Conservation (phyloP, 2,329 filamentous ascomycete species). For the Epichloe gansuensis region DNA sequence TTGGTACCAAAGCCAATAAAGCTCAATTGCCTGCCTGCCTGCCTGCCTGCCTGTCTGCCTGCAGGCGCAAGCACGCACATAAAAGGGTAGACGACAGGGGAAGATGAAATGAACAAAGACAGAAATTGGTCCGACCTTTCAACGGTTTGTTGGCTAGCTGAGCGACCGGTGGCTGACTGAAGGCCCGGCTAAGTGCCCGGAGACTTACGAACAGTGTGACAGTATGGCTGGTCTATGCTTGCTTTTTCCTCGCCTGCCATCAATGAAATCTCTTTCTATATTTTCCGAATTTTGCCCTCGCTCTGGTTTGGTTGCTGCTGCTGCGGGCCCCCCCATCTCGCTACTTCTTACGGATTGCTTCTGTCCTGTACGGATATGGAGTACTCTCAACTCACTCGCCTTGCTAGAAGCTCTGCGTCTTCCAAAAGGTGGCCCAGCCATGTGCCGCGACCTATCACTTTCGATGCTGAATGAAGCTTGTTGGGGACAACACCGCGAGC, state of each 20-base stretch:
- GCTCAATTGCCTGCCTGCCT: background rate
- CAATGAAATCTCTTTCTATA: background rate
- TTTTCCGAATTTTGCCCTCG: background rate
- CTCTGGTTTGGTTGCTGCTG: background rate
- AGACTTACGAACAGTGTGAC: background rate
- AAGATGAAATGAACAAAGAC: background rate
- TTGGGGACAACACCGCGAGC: background rate
- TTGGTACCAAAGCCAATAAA: background rate
- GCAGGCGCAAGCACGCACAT: background rate
- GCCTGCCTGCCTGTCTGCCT: background rate
- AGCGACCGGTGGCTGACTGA: background rate
- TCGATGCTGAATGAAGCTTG: background rate
- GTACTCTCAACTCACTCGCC: background rate
- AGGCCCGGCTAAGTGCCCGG: background rate
- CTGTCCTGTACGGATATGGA: background rate
- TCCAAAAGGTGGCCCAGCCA: background rate
- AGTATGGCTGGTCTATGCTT: background rate
- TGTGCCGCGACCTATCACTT: slow-evolving; percentile 1
- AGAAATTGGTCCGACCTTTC: background rate
- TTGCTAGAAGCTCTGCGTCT: background rate
- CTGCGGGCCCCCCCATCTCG: background rate
- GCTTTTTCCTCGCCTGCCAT: background rate
- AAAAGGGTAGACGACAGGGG: background rate
- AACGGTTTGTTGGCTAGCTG: background rate
- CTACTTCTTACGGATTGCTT: too few species aligned